Conservation (phyloP, 148 eudicot genomes). For the Arbutus unedo region DNA sequence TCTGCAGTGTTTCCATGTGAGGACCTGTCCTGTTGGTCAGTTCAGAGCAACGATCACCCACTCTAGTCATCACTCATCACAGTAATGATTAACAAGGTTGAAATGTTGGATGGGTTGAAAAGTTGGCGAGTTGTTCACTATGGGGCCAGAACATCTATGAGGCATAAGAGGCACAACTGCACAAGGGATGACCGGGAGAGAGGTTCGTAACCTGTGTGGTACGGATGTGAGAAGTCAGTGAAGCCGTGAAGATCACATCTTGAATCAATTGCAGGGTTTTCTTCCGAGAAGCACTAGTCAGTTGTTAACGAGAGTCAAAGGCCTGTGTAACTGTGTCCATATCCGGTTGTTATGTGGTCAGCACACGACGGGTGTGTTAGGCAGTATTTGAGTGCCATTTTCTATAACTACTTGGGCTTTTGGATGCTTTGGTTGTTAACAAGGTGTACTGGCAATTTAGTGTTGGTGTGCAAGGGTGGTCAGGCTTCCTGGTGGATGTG, state of each 20-base stretch:
- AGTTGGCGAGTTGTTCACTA: background rate
- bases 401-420: background rate
- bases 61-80: background rate
- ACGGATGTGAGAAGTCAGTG: background rate
- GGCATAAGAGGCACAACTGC: background rate
- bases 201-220: background rate
- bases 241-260: background rate
- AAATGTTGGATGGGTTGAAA: background rate
- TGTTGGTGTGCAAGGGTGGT: background rate
- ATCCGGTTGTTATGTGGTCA: background rate
- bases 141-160: background rate
- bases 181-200: background rate
- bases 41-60: background rate
- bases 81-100: background rate
- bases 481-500: background rate
- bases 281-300: background rate
- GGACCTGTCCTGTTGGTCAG: background rate
- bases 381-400: background rate
- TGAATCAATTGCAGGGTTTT: background rate
- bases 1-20: conserved; percentile 1
- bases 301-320: background rate
- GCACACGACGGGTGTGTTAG: background rate
- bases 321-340: background rate
- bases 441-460: background rate
- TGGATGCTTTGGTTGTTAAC: background rate